phyloP scores from a whole-genome alignment of 257 asterid genomes.

The Thymus mandschuricus region DNA sequence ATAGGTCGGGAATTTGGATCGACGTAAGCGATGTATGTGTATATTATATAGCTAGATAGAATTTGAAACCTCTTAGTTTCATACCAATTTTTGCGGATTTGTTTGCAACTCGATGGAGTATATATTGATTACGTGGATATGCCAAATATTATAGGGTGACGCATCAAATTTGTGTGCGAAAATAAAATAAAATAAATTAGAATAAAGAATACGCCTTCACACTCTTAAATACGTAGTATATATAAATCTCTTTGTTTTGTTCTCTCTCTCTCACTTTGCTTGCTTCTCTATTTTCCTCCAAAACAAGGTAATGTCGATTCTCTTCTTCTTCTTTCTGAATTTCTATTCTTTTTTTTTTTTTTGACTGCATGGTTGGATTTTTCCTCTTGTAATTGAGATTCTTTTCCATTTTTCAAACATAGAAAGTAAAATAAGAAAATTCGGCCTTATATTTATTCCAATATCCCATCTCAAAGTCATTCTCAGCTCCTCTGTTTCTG shows the following conservation, averaged over 20 bases:
- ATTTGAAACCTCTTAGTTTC: background rate
- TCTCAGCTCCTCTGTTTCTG: conserved; percentile 31
- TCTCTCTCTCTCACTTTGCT: conserved; percentile 42
- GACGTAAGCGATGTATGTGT: no score
- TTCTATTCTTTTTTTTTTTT: background rate
- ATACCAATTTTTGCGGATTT: background rate
- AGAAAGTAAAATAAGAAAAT: background rate
- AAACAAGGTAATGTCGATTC: conserved; percentile 61
- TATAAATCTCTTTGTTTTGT: conserved; percentile 9
- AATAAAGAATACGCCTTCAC: background rate
- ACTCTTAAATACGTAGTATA: background rate
- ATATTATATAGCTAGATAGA: background rate
- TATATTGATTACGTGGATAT: background rate
- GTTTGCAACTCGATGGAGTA: background rate
- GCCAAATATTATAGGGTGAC: background rate
- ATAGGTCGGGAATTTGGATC: no score
- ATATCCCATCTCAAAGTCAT: conserved; percentile 26
- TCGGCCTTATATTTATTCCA: conserved; percentile 13
- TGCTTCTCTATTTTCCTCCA: conserved; percentile 57
- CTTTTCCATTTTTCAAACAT: conserved; percentile 3
- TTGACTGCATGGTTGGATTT: conserved; percentile 22
- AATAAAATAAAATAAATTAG: background rate
- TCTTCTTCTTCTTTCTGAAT: conserved; percentile 30
- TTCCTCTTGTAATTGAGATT: conserved; percentile 16
- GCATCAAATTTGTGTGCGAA: background rate